Percentiles rank a stretch among this genome's conserved stretches.
Conservation (phyloP, 768 basidiomycete species). For the Russula vinacea region DNA sequence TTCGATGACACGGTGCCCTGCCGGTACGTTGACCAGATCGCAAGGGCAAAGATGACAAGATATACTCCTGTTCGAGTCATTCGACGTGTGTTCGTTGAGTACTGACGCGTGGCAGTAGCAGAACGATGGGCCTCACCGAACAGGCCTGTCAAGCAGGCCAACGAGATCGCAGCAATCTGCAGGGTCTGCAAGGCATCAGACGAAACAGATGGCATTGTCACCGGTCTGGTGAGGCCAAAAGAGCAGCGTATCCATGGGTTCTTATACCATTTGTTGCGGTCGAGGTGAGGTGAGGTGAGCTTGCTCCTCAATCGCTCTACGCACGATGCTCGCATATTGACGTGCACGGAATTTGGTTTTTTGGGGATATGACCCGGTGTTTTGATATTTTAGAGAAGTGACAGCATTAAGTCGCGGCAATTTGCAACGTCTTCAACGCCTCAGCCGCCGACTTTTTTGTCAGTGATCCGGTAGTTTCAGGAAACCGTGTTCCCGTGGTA, state of each 20-base stretch:
- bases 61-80: slow-evolving; percentile 33
- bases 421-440: too few relatives aligned
- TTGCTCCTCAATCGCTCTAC: background rate
- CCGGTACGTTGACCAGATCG: slow-evolving; percentile 31
- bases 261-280: background rate
- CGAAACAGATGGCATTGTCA: slow-evolving; percentile 8
- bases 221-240: background rate
- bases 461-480: too few relatives aligned
- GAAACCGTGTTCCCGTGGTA: too few relatives aligned
- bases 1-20: slow-evolving; percentile 8
- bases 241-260: background rate
- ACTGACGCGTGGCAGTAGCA: background rate
- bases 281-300: background rate
- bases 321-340: background rate
- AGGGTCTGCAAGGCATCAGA: slow-evolving; percentile 19
- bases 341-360: background rate
- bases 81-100: background rate
- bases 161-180: slow-evolving; percentile 26
- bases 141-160: slow-evolving; percentile 27
- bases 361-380: background rate
- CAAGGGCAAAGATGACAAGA: slow-evolving; percentile 29
- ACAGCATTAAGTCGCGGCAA: too few relatives aligned
- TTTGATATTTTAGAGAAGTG: too few relatives aligned
- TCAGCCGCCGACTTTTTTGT: background rate
- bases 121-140: slow-evolving; percentile 22